Evolutionary conservation across 169 alveolate genomes (phyloP).

Genomic region (Eimeria praecox): DNA sequence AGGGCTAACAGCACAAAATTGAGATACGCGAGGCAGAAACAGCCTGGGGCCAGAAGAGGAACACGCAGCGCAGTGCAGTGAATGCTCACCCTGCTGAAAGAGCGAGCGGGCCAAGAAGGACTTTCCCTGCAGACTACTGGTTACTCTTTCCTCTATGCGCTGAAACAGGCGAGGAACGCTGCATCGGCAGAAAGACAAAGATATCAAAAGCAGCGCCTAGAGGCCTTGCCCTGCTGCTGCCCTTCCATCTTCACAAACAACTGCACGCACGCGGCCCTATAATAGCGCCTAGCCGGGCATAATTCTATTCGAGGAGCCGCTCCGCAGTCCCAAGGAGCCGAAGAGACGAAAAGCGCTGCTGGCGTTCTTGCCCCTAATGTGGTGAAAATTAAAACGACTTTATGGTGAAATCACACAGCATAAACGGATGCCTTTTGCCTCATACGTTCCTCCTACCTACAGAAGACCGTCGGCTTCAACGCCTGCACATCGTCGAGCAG

Average conservation of each 20-base stretch:
- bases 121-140: slow-evolving; percentile 88
- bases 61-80: not conserved
- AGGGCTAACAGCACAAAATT: not conserved
- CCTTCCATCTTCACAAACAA: not conserved
- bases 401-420: not conserved
- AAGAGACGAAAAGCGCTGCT: not conserved
- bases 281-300: not conserved
- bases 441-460: slow-evolving; percentile 49
- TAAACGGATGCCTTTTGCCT: not conserved
- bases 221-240: not conserved
- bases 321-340: not conserved
- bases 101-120: slow-evolving; percentile 86
- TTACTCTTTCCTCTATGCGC: slow-evolving; percentile 94
- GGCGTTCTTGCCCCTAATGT: not conserved
- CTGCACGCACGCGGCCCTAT: not conserved
- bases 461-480: slow-evolving; percentile 96
- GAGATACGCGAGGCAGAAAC: not conserved
- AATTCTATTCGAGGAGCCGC: not conserved
- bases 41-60: not conserved
- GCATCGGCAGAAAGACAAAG: slow-evolving; percentile 9
- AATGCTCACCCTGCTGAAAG: slow-evolving; percentile 87
- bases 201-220: not conserved
- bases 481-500: slow-evolving; percentile 94
- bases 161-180: slow-evolving; percentile 97
- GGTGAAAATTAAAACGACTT: not conserved